phyloP scores from a whole-genome alignment of 2,329 filamentous ascomycete genomes.

The Penicillium sp. region DNA sequence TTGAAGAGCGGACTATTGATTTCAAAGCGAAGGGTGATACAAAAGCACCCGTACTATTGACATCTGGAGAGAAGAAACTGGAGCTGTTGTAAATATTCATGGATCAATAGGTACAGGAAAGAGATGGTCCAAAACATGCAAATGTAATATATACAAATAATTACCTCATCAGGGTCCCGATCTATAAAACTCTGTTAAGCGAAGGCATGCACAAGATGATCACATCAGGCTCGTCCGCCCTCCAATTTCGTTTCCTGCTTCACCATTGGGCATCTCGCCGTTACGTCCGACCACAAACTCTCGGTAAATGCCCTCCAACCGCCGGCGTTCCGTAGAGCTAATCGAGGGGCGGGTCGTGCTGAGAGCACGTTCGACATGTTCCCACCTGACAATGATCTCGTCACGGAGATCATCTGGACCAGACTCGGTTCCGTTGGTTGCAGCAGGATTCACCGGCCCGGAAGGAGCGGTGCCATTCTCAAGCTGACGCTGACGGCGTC shows the following conservation, averaged over 20 bases:
- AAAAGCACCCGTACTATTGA: neutral
- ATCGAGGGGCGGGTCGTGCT: conserved; percentile 79
- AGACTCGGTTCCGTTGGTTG: conserved; percentile 25
- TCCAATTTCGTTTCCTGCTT: conserved; percentile 88
- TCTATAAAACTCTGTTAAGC: neutral
- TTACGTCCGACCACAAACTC: conserved; percentile 93
- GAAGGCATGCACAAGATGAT: conserved; percentile 10
- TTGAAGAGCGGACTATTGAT: neutral
- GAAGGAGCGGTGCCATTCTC: conserved; percentile 36
- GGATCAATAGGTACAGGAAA: neutral
- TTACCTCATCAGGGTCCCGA: neutral
- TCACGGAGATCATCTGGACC: conserved; percentile 43
- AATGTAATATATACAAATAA: conserved; percentile 23
- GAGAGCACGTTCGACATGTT: conserved; percentile 77
- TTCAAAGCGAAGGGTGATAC: too few species aligned
- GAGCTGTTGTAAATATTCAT: neutral
- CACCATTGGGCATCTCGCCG: conserved; percentile 92
- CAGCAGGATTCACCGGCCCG: conserved; percentile 8
- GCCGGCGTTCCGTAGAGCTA: conserved; percentile 70
- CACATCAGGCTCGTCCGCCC: conserved; percentile 93
- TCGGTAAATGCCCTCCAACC: conserved; percentile 78
- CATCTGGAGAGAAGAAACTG: neutral
- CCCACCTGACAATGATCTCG: conserved; percentile 82
- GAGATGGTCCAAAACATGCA: neutral
- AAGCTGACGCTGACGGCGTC: conserved; percentile 61